phyloP scores from a whole-genome alignment of 2,329 filamentous ascomycete species.

The Lecanoromycetidae sp. region DNA sequence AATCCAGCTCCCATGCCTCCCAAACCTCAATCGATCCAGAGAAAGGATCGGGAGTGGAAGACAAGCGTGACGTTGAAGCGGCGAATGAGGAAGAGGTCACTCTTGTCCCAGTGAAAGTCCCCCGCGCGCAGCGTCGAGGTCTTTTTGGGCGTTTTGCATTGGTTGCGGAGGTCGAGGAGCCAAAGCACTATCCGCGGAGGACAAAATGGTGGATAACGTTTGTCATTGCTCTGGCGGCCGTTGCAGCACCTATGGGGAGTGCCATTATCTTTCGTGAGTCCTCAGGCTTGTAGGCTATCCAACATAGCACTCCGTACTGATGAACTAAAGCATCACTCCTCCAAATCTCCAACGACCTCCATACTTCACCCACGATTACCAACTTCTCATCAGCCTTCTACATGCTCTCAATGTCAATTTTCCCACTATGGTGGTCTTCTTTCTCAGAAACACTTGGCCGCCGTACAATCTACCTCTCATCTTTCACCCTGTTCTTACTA shows the following conservation, averaged over 20 bases:
- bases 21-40: neutral
- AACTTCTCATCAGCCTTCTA: slow-evolving; percentile 70
- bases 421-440: slow-evolving; percentile 76
- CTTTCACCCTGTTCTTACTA: slow-evolving; percentile 59
- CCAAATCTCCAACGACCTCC: slow-evolving; percentile 49
- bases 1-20: neutral
- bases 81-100: slow-evolving; percentile 17
- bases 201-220: slow-evolving; percentile 80
- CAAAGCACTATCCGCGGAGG: slow-evolving; percentile 57
- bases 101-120: slow-evolving; percentile 35
- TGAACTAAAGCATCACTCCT: slow-evolving; percentile 49
- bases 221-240: slow-evolving; percentile 63
- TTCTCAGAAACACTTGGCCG: slow-evolving; percentile 63
- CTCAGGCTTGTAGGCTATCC: neutral
- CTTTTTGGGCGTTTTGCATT: slow-evolving; percentile 58
- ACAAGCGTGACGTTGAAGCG: neutral
- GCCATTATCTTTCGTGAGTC: slow-evolving; percentile 68
- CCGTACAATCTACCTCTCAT: slow-evolving; percentile 64
- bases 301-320: neutral
- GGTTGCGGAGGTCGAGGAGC: slow-evolving; percentile 66
- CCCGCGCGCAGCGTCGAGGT: slow-evolving; percentile 50
- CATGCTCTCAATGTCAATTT: slow-evolving; percentile 73
- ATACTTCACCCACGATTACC: slow-evolving; percentile 51
- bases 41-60: neutral
- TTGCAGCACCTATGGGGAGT: slow-evolving; percentile 70